These are phyloP conservation scores for Porcisia hertigi DNA, from an alignment of 208 protist genomes.

Conservation along the genomic window DNA sequence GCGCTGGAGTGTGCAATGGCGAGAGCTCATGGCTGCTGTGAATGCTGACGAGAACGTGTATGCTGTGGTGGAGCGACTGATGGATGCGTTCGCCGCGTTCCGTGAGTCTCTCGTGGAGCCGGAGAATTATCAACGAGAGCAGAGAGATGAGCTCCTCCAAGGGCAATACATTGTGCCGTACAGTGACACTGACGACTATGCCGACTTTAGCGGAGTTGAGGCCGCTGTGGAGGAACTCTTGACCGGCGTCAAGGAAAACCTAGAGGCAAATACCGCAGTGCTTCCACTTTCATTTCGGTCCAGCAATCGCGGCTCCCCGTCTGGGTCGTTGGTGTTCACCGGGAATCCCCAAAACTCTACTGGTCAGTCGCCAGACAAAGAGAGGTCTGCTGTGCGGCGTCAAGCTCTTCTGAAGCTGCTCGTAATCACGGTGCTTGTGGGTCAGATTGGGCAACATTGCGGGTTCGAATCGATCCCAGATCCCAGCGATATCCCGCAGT, in stretches of 20 bases:
- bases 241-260: constrained; percentile 25
- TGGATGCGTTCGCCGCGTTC: constrained; percentile 44
- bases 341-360: too few species aligned
- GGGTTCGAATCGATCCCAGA: constrained; percentile 35
- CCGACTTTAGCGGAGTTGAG: constrained; percentile 67
- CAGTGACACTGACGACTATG: constrained; percentile 80
- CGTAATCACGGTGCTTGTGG: constrained; percentile 62
- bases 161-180: constrained; percentile 46
- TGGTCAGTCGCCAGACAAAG: neutral
- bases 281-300: neutral
- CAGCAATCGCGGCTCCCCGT: neutral
- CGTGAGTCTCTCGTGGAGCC: constrained; percentile 47
- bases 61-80: constrained; percentile 53
- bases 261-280: constrained; percentile 16
- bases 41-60: constrained; percentile 28
- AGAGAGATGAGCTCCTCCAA: constrained; percentile 1
- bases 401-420: constrained; percentile 65
- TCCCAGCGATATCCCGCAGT: constrained; percentile 29
- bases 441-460: constrained; percentile 42
- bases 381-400: constrained; percentile 15
- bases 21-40: constrained; percentile 83
- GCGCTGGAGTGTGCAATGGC: constrained; percentile 73
- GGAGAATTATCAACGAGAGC: constrained; percentile 41
- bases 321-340: neutral
- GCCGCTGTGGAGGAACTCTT: constrained; percentile 52